Evolutionary conservation across 1,284 basidiomycete species (phyloP).

Genomic region (Papiliotrema flavescens): DNA sequence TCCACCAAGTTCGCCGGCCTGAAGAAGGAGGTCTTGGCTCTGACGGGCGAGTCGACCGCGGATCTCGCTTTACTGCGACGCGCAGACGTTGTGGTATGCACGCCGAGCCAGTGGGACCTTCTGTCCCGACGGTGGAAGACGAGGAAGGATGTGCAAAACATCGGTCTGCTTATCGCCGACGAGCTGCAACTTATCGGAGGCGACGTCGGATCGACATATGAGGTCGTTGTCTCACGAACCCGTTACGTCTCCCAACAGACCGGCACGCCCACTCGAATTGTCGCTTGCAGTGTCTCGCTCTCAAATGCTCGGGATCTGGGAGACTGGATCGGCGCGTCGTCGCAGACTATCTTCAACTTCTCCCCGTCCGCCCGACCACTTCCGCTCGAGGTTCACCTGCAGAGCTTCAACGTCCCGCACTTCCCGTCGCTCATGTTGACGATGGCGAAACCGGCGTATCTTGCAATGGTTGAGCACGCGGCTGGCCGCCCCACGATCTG

Average conservation of each 20-base stretch:
- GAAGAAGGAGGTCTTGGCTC: conserved; percentile 85
- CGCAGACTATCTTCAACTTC: conserved; percentile 96
- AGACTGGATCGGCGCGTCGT: conserved; percentile 94
- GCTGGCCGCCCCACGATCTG: conserved; percentile 80
- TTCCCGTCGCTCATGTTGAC: conserved; percentile 98
- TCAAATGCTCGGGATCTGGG: conserved; percentile 95
- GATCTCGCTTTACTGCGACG: conserved; percentile 88
- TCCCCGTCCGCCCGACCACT: conserved; percentile 90
- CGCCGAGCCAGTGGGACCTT: conserved; percentile 91
- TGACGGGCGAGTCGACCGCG: conserved; percentile 92
- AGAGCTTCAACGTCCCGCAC: conserved; percentile 92
- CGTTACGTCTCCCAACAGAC: conserved; percentile 96
- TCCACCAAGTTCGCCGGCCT: conserved; percentile 72
- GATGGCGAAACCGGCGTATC: conserved; percentile 98
- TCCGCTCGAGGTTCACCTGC: conserved; percentile 95
- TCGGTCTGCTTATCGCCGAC: conserved; percentile 90
- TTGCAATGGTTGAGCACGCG: conserved; percentile 87
- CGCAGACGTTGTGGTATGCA: conserved; percentile 87
- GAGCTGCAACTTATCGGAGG: conserved; percentile 92
- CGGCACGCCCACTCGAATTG: conserved; percentile 81
- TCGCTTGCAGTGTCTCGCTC: conserved; percentile 89
- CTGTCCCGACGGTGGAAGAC: conserved; percentile 89
- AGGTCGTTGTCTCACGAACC: conserved; percentile 89
- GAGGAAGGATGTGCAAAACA: conserved; percentile 93
- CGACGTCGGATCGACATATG: conserved; percentile 91